Conservation (phyloP, 495 filamentous ascomycete genomes). For the Neurospora hispaniola region DNA sequence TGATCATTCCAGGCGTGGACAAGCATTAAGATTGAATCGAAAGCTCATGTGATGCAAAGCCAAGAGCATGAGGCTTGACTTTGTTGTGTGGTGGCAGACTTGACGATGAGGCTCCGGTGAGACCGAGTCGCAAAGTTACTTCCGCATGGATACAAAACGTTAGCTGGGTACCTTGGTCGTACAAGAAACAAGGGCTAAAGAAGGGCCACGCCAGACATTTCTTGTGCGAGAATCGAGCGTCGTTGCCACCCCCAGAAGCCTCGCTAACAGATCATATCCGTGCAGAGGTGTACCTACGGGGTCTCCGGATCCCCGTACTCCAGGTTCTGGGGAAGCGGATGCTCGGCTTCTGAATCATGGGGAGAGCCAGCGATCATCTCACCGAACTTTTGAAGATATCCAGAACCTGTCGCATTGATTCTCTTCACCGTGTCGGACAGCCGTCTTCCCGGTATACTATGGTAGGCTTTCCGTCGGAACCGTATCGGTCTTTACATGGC, state of each 20-base stretch:
- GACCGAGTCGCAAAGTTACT: neutral
- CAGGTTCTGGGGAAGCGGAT: neutral
- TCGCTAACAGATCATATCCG: too few relatives aligned
- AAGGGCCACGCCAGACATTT: too few relatives aligned
- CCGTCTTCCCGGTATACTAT: neutral
- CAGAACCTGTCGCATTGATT: neutral
- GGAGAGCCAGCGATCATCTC: neutral
- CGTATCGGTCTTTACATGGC: neutral
- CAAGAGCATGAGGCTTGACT: neutral
- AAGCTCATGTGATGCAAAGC: neutral
- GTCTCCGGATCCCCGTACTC: neutral
- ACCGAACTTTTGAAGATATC: neutral
- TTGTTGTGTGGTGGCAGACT: neutral
- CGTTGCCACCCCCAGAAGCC: too few relatives aligned
- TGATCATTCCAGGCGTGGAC: neutral
- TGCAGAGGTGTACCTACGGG: neutral
- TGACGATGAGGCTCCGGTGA: neutral
- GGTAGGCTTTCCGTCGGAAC: neutral
- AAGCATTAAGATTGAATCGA: neutral
- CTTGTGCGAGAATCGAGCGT: too few relatives aligned
- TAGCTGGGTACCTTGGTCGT: too few relatives aligned
- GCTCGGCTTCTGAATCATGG: neutral
- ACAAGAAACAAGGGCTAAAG: too few relatives aligned
- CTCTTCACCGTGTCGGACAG: neutral
- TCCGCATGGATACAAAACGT: too few relatives aligned